Conservation (phyloP, 805 yeast species). For the Starmerella scarabaei region DNA sequence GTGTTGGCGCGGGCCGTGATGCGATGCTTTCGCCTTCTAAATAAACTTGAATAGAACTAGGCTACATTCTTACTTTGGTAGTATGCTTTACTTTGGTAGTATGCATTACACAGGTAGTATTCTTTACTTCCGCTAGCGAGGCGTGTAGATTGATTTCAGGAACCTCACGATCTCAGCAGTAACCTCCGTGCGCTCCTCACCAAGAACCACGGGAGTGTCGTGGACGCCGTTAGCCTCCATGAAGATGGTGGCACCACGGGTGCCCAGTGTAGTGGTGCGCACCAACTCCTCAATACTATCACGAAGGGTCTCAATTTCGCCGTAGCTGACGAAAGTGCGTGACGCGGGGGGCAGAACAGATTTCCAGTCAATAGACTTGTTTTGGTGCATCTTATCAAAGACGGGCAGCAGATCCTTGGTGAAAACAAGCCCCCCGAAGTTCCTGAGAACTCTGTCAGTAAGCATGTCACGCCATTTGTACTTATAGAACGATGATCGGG, state of each 20-base stretch:
- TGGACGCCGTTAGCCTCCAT: slow-evolving; percentile 12
- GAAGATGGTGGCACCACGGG: not conserved
- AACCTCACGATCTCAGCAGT: not conserved
- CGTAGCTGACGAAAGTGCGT: slow-evolving; percentile 6
- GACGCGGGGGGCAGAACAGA: slow-evolving; percentile 3
- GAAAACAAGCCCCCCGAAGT: not conserved
- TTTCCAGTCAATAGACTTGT: slow-evolving; percentile 3
- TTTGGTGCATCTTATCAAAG: not conserved
- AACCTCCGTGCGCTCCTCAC: not conserved
- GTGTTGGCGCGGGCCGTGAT: slow-evolving; percentile 96
- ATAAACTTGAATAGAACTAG: not conserved
- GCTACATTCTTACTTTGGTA: not conserved
- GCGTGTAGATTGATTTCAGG: not conserved
- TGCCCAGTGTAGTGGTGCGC: not conserved
- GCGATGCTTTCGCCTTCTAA: slow-evolving; percentile 51
- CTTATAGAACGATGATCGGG: not conserved
- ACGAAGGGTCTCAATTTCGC: slow-evolving; percentile 13
- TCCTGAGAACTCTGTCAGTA: not conserved
- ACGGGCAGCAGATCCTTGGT: too few species aligned
- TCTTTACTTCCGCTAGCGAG: not conserved
- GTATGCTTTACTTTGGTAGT: not conserved
- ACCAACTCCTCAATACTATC: slow-evolving; percentile 2
- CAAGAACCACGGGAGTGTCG: slow-evolving; percentile 4
- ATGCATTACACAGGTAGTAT: not conserved
- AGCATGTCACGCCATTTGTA: not conserved